Percentiles rank a stretch among this genome's conserved stretches.
Evolutionary conservation across 2,329 filamentous ascomycete genomes (phyloP).

Genomic region (Claviceps lovelessii): DNA sequence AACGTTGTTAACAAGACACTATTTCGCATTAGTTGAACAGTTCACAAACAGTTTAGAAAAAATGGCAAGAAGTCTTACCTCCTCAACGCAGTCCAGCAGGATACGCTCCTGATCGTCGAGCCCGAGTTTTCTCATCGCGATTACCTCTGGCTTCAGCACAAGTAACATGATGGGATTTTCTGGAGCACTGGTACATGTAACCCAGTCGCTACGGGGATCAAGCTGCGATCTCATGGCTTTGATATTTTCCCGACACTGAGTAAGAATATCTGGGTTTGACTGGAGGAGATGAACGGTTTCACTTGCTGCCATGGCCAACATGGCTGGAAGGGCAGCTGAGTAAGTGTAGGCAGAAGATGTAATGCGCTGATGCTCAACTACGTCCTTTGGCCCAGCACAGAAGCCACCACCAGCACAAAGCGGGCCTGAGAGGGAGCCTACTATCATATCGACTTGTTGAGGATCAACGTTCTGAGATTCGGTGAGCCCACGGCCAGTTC

Average conservation of each 20-base stretch:
- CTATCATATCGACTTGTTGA: conserved; percentile 88
- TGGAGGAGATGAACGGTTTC: conserved; percentile 80
- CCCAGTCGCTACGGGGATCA: conserved; percentile 88
- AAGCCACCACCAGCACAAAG: conserved; percentile 90
- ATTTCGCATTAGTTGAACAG: background rate
- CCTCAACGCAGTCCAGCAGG: conserved; percentile 85
- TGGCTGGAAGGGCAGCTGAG: conserved; percentile 83
- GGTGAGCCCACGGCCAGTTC: conserved; percentile 81
- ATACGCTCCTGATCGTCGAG: conserved; percentile 69
- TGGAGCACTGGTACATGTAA: conserved; percentile 60
- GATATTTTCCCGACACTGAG: conserved; percentile 71
- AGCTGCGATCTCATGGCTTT: conserved; percentile 73
- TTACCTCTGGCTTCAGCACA: conserved; percentile 68
- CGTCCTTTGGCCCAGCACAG: conserved; percentile 80
- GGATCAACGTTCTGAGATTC: conserved; percentile 96
- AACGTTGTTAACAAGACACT: conserved; percentile 78
- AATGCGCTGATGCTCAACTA: conserved; percentile 92
- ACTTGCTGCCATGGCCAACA: conserved; percentile 88
- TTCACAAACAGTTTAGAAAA: background rate
- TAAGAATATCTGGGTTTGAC: conserved; percentile 68
- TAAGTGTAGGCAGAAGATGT: conserved; percentile 87
- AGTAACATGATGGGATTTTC: conserved; percentile 85
- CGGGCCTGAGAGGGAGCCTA: conserved; percentile 80
- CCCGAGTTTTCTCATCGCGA: conserved; percentile 53
- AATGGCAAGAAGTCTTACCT: conserved; percentile 44